phyloP scores from a whole-genome alignment of 2,329 filamentous ascomycete genomes.

The Neopestalotiopsis sp. region DNA sequence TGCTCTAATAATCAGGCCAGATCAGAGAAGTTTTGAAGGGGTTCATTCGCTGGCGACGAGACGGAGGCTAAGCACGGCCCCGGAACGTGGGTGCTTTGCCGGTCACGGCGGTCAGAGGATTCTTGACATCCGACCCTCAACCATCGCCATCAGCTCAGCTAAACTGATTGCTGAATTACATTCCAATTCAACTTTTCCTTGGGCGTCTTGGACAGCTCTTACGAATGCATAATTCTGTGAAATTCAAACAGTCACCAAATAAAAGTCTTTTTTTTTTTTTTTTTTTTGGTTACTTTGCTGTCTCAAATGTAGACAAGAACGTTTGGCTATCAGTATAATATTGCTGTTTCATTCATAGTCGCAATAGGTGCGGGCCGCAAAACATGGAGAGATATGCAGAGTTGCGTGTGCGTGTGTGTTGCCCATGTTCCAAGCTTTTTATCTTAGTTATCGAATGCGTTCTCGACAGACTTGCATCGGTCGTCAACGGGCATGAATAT shows the following conservation, averaged over 20 bases:
- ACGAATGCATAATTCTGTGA: too few relatives aligned
- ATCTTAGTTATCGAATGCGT: not conserved
- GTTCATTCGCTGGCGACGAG: not conserved
- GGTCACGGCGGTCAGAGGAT: not conserved
- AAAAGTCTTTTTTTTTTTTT: too few relatives aligned
- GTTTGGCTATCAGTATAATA: too few relatives aligned
- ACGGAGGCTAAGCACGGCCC: not conserved
- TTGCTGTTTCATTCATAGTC: too few relatives aligned
- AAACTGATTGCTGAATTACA: too few relatives aligned
- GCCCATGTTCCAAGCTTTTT: not conserved
- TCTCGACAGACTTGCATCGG: not conserved
- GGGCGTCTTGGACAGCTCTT: too few relatives aligned
- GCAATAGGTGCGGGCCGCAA: too few relatives aligned
- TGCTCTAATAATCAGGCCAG: not conserved
- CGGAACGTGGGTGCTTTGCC: not conserved
- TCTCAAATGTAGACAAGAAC: too few relatives aligned
- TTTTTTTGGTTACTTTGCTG: too few relatives aligned
- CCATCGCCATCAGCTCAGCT: not conserved
- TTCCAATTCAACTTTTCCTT: too few relatives aligned
- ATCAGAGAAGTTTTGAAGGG: not conserved
- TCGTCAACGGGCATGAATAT: not conserved
- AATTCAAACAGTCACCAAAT: too few relatives aligned
- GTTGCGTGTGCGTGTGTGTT: not conserved
- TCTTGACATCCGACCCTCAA: not conserved
- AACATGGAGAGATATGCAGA: too few relatives aligned